These are phyloP conservation scores for Blastobotrys parvus DNA, from an alignment of 805 yeast species.

Conservation along the genomic window DNA sequence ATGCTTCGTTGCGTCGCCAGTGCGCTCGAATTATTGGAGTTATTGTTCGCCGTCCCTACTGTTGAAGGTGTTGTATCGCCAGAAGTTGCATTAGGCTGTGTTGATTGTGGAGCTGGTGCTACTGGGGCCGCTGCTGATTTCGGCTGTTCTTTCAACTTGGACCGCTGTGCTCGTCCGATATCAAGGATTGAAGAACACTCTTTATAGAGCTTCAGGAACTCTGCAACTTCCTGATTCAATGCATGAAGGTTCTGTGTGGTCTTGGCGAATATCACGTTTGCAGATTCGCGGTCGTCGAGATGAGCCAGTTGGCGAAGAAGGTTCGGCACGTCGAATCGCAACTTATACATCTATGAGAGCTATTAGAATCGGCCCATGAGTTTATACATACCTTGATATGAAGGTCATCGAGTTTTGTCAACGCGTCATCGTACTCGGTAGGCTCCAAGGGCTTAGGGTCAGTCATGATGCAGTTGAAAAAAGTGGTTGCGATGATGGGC, in stretches of 20 bases:
- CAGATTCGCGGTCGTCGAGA: constrained; percentile 15
- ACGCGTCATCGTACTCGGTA: constrained; percentile 12
- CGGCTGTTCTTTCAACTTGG: neutral
- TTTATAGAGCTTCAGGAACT: constrained; percentile 7
- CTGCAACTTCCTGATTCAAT: constrained; percentile 11
- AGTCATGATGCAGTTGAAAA: too few species aligned
- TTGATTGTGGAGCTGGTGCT: neutral
- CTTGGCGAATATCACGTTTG: constrained; percentile 8
- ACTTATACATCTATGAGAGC: constrained; percentile 8
- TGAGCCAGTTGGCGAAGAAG: constrained; percentile 14
- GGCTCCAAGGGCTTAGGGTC: too few species aligned
- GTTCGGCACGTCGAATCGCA: constrained; percentile 14
- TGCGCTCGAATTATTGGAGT: neutral
- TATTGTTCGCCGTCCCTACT: neutral
- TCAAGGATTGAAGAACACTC: constrained; percentile 6
- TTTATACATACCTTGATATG: constrained; percentile 6
- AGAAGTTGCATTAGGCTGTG: neutral
- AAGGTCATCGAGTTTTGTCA: constrained; percentile 10
- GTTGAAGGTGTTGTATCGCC: neutral
- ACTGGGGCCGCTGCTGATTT: neutral
- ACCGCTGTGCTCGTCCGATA: constrained; percentile 7
- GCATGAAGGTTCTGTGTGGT: constrained; percentile 6
- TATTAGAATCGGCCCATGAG: neutral
- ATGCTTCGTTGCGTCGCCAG: neutral
- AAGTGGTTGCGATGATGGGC: too few species aligned